A percentile compares a stretch with the other conserved stretches of the same genome.
Evolutionary conservation across 2,329 filamentous ascomycete species (phyloP).

Genomic region (Colletotrichum chrysophilum): DNA sequence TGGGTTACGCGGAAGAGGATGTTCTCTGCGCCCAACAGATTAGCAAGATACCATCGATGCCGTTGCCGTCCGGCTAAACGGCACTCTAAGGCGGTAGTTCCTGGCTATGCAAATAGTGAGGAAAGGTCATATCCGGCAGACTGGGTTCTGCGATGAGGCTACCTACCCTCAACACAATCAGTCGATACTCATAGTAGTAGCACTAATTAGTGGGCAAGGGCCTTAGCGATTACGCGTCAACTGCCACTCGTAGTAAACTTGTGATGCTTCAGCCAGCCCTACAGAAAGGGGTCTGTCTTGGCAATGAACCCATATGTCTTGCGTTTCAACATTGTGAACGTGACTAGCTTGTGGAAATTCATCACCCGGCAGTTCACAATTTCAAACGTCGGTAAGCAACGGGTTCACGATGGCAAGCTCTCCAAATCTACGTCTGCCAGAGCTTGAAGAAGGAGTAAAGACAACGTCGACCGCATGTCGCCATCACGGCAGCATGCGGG

Average conservation of each 20-base stretch:
- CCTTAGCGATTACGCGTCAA: not conserved
- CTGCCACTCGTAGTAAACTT: not conserved
- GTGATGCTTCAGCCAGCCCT: not conserved
- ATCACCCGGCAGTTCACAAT: fast-evolving
- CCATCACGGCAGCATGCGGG: not conserved
- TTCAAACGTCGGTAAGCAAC: not conserved
- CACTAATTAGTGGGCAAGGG: not conserved
- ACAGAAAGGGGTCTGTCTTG: not conserved
- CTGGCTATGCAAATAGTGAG: not conserved
- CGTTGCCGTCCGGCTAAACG: not conserved
- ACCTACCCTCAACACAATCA: not conserved
- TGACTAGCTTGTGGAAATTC: not conserved
- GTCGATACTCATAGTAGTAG: not conserved
- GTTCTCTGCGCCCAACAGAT: not conserved
- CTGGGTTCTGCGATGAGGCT: not conserved
- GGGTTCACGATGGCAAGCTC: not conserved
- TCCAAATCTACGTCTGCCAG: fast-evolving
- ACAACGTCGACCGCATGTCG: fast-evolving
- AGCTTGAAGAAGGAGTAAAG: not conserved
- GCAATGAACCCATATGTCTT: not conserved
- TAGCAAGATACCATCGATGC: not conserved
- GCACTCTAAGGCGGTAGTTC: not conserved
- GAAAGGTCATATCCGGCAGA: not conserved
- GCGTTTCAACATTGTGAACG: not conserved
- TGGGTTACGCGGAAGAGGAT: not conserved